Evolutionary conservation across 345 rosid genomes (phyloP).

Genomic region (Hypericum perforatum): DNA sequence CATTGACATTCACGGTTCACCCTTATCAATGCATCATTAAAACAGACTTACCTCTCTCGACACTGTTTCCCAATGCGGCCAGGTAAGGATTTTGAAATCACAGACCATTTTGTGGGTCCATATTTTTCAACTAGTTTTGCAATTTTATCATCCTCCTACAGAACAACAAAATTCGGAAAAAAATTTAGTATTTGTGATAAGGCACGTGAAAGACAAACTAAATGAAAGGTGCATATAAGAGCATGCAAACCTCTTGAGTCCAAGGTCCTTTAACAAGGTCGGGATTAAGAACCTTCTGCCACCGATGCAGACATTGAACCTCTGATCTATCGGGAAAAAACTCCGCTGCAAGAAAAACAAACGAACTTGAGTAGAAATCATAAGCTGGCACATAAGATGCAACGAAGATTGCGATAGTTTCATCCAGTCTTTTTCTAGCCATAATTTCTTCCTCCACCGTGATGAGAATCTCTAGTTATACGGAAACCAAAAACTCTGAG

Average conservation of each 20-base stretch:
- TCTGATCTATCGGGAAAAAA: conserved; percentile 78
- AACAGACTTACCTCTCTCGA: conserved; percentile 62
- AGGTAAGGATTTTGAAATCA: conserved; percentile 73
- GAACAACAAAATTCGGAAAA: conserved; percentile 4
- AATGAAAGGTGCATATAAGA: background rate
- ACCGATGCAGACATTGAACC: conserved; percentile 95
- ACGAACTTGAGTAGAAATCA: background rate
- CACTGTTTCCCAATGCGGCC: conserved; percentile 99
- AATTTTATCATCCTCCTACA: conserved; percentile 88
- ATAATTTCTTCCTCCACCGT: too few species aligned
- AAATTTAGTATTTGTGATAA: conserved; percentile 8
- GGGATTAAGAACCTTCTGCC: conserved; percentile 99
- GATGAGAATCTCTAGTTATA: too few species aligned
- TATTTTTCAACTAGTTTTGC: conserved; percentile 56
- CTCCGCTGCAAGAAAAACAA: conserved; percentile 51
- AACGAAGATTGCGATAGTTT: too few species aligned
- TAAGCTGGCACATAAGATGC: background rate
- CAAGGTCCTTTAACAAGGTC: conserved; percentile 98
- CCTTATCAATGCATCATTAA: background rate
- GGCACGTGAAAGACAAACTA: conserved; percentile 8
- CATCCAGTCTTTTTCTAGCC: too few species aligned
- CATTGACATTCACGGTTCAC: background rate
- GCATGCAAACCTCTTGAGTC: conserved; percentile 68
- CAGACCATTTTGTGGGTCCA: conserved; percentile 95
- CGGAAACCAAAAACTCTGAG: too few species aligned